These are phyloP conservation scores for Medicago lupulina DNA, from an alignment of 306 rosid species.

Conservation along the genomic window DNA sequence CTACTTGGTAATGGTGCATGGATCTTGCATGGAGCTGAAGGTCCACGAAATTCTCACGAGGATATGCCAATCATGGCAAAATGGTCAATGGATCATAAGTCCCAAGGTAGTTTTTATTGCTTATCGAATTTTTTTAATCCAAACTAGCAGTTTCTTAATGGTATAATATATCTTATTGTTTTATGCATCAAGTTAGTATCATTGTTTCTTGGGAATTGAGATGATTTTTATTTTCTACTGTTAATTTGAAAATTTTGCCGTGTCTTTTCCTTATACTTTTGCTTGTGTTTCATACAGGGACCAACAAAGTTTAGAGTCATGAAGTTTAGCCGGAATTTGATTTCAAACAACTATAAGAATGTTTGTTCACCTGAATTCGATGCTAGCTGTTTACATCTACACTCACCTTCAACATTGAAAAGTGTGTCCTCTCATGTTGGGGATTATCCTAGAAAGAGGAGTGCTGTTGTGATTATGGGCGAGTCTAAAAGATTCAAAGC, in stretches of 20 bases:
- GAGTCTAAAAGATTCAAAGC: constrained; percentile 43
- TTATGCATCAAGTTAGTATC: background rate
- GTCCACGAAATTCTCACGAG: constrained; percentile 58
- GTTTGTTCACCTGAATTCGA: constrained; percentile 45
- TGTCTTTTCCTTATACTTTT: constrained; percentile 36
- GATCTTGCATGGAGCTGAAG: constrained; percentile 57
- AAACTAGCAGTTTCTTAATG: background rate
- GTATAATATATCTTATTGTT: constrained; percentile 5
- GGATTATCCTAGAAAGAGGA: constrained; percentile 59
- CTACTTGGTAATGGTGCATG: constrained; percentile 65
- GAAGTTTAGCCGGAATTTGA: constrained; percentile 38
- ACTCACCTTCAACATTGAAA: constrained; percentile 61
- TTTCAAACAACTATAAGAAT: constrained; percentile 41
- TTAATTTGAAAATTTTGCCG: constrained; percentile 21
- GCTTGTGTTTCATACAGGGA: constrained; percentile 49
- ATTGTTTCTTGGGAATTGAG: too few relatives aligned
- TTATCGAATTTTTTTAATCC: constrained; percentile 4
- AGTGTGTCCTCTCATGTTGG: constrained; percentile 56
- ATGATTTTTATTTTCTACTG: background rate
- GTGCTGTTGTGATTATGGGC: constrained; percentile 51
- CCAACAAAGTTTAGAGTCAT: constrained; percentile 30
- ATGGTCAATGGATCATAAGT: constrained; percentile 63
- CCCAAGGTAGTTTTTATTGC: constrained; percentile 56
- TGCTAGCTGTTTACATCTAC: constrained; percentile 33
- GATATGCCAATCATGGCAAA: constrained; percentile 66